Conservation (phyloP, 129 eudicot species). For the Centaurea solstitialis region DNA sequence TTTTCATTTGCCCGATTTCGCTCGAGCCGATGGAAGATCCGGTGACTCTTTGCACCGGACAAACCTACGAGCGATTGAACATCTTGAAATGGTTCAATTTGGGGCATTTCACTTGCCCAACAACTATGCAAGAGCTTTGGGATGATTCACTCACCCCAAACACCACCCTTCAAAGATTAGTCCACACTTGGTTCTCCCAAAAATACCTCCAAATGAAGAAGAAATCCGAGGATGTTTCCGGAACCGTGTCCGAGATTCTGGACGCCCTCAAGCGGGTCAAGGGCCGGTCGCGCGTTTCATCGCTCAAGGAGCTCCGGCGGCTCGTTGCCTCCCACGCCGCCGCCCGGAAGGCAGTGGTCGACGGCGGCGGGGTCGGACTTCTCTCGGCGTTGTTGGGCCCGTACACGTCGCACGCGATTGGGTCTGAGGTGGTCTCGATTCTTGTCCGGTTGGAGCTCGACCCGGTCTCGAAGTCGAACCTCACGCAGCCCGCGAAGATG, state of each 20-base stretch:
- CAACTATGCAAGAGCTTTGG: slow-evolving; percentile 63
- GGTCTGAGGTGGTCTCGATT: slow-evolving; percentile 48
- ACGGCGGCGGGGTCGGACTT: slow-evolving; percentile 33
- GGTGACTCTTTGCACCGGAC: slow-evolving; percentile 59
- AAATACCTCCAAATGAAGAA: slow-evolving; percentile 46
- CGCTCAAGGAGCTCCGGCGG: slow-evolving; percentile 34
- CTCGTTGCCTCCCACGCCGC: slow-evolving; percentile 28
- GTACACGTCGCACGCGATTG: slow-evolving; percentile 50
- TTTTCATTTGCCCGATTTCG: slow-evolving; percentile 57
- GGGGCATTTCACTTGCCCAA: slow-evolving; percentile 55
- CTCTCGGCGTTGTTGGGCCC: slow-evolving; percentile 44
- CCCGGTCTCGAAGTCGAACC: slow-evolving; percentile 17
- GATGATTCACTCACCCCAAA: slow-evolving; percentile 52
- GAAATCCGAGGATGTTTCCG: slow-evolving; percentile 45
- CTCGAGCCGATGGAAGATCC: slow-evolving; percentile 55
- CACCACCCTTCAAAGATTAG: slow-evolving; percentile 39
- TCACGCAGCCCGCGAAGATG: slow-evolving; percentile 46
- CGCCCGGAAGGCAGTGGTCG: slow-evolving; percentile 21
- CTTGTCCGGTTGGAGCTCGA: slow-evolving; percentile 43
- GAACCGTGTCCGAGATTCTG: slow-evolving; percentile 28
- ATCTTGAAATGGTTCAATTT: slow-evolving; percentile 48
- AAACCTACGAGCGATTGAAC: slow-evolving; percentile 46
- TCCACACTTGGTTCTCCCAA: slow-evolving; percentile 45
- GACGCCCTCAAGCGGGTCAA: slow-evolving; percentile 36
- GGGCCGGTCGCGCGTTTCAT: slow-evolving; percentile 40